Evolutionary conservation across 768 basidiomycete species (phyloP).

Genomic region (Lentinula edodes): DNA sequence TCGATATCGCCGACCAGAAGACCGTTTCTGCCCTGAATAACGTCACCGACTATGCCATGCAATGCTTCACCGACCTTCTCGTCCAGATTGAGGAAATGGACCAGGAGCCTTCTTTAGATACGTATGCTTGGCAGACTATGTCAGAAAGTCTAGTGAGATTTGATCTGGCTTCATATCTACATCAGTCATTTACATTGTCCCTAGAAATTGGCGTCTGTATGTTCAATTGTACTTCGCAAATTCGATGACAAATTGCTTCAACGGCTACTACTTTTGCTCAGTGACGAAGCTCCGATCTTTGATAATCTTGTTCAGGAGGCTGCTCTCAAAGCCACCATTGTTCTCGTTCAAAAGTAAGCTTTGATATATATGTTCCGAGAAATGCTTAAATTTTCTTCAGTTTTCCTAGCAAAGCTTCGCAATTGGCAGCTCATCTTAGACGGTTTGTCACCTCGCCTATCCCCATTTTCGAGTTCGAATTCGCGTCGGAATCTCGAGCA

Average conservation of each 20-base stretch:
- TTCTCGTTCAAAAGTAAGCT: constrained; percentile 76
- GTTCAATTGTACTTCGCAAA: constrained; percentile 65
- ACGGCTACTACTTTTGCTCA: constrained; percentile 68
- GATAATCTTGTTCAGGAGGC: constrained; percentile 87
- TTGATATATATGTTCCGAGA: not conserved
- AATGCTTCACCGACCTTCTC: constrained; percentile 73
- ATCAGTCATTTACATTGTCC: not conserved
- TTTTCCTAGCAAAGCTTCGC: constrained; percentile 73
- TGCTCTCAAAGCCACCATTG: constrained; percentile 78
- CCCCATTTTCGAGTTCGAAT: constrained; percentile 84
- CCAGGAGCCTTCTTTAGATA: constrained; percentile 69
- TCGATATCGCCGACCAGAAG: constrained; percentile 27
- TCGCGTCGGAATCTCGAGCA: constrained; percentile 64
- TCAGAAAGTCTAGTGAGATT: constrained; percentile 75
- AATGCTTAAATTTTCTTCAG: constrained; percentile 29
- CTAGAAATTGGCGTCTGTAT: constrained; percentile 83
- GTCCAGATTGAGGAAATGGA: constrained; percentile 82
- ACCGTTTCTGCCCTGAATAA: constrained; percentile 36
- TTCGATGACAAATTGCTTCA: constrained; percentile 66
- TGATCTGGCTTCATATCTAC: not conserved
- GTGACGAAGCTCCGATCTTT: constrained; percentile 73
- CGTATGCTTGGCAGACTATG: constrained; percentile 92
- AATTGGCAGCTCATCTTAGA: constrained; percentile 74
- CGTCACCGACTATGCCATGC: constrained; percentile 58
- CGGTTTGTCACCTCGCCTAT: constrained; percentile 86